Base-by-base conservation (phyloP, 441 rosid species). In the Sinapis alba region DNA sequence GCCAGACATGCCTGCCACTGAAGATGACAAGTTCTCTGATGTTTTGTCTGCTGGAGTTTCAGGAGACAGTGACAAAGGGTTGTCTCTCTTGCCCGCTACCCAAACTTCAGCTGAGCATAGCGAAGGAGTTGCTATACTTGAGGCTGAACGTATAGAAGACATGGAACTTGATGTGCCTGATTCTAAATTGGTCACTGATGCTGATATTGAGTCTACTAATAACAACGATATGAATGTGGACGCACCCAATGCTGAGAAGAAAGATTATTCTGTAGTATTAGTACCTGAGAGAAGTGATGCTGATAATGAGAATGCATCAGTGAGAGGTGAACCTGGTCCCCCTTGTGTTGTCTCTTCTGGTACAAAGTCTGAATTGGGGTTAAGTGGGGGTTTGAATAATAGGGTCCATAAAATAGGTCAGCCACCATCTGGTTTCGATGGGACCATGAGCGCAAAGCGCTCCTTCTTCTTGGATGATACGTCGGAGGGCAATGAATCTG, bases 401-500 rank as follows among this genome's bases (percentile, higher is more conserved):
- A 87, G 75, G 59, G 71, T 26, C 57, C 74, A 79, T 56, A 70
- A 79, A 71, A 38, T 11, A 16, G 81, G 71, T 68, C 53, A 50
- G 30, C 45, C 83, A 47, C 51, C 78, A 57, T 58, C 81, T 19
- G 56, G 77, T 50, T 70, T 30, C 26, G 85, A 82, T 15, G 87
- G 86, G 34, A 80, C 79, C 75, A 62, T n/a, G 34, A 26, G 74
- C 68, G 66, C 80, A 38, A 83, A 79, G 59, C 75, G 54, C 30
- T 79, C 84, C 43, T 91, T 88, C 85, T 87, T 85, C 68, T 80
- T 83, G 74, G 89, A 87, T 58, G 88, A 82, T 60, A 59, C 58
- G 57, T 78, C 82, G 41, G 91, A 86, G 3, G 92, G 89, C 54
- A 83, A 82, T 82, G 92, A 86, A 68, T 89, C 92, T 23, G 90